Evolutionary conservation across 805 yeast genomes (phyloP).

Genomic region (Alloascoidea hylecoeti): DNA sequence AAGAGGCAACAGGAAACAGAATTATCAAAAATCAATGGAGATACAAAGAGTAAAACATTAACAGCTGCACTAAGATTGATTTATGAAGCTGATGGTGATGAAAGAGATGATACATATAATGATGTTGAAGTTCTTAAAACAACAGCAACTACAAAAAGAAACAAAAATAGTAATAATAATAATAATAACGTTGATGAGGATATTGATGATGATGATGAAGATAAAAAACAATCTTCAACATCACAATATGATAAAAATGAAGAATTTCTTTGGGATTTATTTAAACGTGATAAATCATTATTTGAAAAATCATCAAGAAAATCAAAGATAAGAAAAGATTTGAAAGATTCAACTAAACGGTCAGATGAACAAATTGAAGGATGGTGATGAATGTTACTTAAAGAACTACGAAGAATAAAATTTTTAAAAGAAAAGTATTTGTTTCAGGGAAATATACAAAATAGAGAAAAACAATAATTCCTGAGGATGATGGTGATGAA

Average conservation of each 20-base stretch:
- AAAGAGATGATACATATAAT: conserved; percentile 43
- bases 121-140: conserved; percentile 9
- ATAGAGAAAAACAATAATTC: conserved; percentile 16
- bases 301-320: conserved; percentile 32
- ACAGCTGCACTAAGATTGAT: conserved; percentile 34
- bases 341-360: conserved; percentile 42
- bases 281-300: conserved; percentile 31
- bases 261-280: conserved; percentile 32
- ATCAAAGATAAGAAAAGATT: conserved; percentile 26
- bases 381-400: conserved; percentile 60
- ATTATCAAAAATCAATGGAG: conserved; percentile 6
- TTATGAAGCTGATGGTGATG: conserved; percentile 68
- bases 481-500: no score
- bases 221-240: no score
- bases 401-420: conserved; percentile 36
- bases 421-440: conserved; percentile 17
- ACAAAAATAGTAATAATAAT: conserved; percentile 6
- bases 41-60: conserved; percentile 30
- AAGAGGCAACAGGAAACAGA: conserved; percentile 11
- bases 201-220: conserved; percentile 29
- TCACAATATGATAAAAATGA: conserved; percentile 27
- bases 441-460: conserved; percentile 15
- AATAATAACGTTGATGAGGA: conserved; percentile 7
- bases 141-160: conserved; percentile 10
- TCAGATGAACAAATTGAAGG: conserved; percentile 75